Conservation (phyloP, 108 stramenopile species). For the Stephanodiscus triporus region DNA sequence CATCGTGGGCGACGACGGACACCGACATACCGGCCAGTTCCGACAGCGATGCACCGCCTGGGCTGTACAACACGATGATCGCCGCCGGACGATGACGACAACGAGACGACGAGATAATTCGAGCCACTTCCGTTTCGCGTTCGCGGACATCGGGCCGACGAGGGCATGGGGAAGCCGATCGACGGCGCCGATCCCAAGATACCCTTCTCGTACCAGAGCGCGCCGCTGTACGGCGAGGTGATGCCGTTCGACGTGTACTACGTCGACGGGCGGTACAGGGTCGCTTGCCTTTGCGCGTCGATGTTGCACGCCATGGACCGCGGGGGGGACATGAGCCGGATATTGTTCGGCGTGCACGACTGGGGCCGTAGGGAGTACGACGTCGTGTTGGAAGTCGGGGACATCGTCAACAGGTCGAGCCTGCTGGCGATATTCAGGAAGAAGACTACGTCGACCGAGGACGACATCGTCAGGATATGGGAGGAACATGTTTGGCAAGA, state of each 20-base stretch:
- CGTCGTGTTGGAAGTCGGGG: conserved; percentile 12
- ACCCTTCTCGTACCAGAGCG: no score
- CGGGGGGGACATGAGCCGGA: no score
- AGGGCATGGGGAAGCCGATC: conserved; percentile 40
- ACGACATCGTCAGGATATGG: conserved; percentile 32
- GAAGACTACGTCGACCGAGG: conserved; percentile 29
- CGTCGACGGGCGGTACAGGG: conserved; percentile 58
- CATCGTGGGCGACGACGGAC: no score
- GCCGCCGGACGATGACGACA: background rate
- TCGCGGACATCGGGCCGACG: background rate
- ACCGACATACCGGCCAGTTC: background rate
- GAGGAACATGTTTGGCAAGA: conserved; percentile 7
- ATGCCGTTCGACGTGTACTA: conserved; percentile 59
- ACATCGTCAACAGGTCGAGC: conserved; percentile 4
- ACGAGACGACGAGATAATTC: background rate
- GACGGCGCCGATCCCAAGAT: no score
- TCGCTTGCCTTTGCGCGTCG: conserved; percentile 37
- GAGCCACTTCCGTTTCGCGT: background rate
- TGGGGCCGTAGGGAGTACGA: conserved; percentile 3
- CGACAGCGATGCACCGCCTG: background rate
- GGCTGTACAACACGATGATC: background rate
- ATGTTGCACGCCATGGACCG: conserved; percentile 43
- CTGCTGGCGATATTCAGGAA: conserved; percentile 31
- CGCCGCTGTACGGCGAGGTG: conserved; percentile 34
- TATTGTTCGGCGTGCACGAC: background rate